phyloP scores from a whole-genome alignment of 345 rosid genomes.

The Aquilaria malaccensis region DNA sequence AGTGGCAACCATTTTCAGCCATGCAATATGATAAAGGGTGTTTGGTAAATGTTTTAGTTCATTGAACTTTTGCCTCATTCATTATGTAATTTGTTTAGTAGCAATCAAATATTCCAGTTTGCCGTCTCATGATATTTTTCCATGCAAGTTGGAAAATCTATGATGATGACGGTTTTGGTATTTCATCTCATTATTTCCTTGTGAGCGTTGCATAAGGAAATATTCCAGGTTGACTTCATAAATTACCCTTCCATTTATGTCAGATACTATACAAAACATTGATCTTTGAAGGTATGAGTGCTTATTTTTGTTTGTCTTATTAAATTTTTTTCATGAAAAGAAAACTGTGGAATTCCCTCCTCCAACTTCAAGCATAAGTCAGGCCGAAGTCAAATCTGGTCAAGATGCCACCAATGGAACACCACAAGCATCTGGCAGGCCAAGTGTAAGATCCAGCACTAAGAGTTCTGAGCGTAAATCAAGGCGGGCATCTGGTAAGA shows the following conservation, averaged over 20 bases:
- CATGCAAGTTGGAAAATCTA: too few relatives aligned
- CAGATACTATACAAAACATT: too few relatives aligned
- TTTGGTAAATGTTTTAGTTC: conserved; percentile 29
- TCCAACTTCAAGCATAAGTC: conserved; percentile 37
- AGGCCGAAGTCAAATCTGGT: conserved; percentile 32
- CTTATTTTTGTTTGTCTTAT: too few relatives aligned
- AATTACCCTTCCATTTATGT: too few relatives aligned
- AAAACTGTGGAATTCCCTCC: conserved; percentile 58
- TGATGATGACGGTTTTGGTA: too few relatives aligned
- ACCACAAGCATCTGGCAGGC: conserved; percentile 30
- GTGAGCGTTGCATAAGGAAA: too few relatives aligned
- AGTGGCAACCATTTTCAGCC: conserved; percentile 31
- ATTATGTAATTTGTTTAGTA: neutral
- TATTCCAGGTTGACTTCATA: too few relatives aligned
- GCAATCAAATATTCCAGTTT: neutral
- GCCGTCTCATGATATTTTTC: neutral
- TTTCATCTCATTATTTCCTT: too few relatives aligned
- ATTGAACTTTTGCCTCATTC: neutral
- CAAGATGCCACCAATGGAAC: conserved; percentile 27
- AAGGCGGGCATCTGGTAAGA: conserved; percentile 57
- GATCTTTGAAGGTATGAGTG: too few relatives aligned
- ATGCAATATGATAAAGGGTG: conserved; percentile 28
- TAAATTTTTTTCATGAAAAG: conserved; percentile 12
- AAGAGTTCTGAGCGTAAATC: conserved; percentile 69
- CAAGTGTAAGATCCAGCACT: conserved; percentile 21